Percentiles rank a stretch among this genome's conserved stretches.
Evolutionary conservation across 2,329 filamentous ascomycete species (phyloP).

Genomic region (Tympanopsis confertula): DNA sequence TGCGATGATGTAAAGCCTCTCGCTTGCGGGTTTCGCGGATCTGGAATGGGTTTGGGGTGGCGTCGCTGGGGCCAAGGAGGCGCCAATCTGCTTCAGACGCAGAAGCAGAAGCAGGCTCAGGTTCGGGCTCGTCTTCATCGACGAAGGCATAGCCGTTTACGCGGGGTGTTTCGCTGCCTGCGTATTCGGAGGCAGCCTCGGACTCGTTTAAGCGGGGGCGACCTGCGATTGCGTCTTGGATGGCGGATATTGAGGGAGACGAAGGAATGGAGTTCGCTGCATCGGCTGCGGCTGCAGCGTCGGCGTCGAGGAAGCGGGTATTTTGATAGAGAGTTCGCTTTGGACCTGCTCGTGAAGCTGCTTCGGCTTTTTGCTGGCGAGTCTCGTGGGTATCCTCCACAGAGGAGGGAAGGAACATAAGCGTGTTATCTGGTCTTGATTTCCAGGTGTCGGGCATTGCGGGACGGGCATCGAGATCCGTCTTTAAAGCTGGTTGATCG

Average conservation of each 20-base stretch:
- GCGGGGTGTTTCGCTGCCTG: constrained; percentile 46
- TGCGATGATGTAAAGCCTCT: constrained; percentile 47
- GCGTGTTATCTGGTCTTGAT: constrained; percentile 40
- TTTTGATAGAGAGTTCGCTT: constrained; percentile 47
- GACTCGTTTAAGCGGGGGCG: constrained; percentile 31
- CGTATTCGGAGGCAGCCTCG: constrained; percentile 33
- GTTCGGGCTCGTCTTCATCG: constrained; percentile 32
- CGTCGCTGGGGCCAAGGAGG: not conserved
- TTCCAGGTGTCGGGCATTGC: constrained; percentile 45
- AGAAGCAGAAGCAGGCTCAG: constrained; percentile 10
- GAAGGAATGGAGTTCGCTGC: constrained; percentile 22
- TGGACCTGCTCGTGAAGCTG: constrained; percentile 32
- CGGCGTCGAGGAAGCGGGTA: constrained; percentile 38
- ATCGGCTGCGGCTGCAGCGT: constrained; percentile 10
- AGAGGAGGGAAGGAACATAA: constrained; percentile 48
- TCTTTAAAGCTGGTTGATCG: constrained; percentile 19
- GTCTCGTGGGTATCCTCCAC: constrained; percentile 1
- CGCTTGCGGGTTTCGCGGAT: constrained; percentile 41
- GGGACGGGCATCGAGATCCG: constrained; percentile 38
- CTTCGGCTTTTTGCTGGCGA: not conserved
- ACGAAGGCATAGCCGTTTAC: constrained; percentile 60
- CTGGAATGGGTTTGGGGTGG: constrained; percentile 40
- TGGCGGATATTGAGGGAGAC: constrained; percentile 48
- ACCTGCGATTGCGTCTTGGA: constrained; percentile 49
- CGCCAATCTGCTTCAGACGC: not conserved